phyloP scores from a whole-genome alignment of 2,329 filamentous ascomycete species.

The Fusarium concolor region DNA sequence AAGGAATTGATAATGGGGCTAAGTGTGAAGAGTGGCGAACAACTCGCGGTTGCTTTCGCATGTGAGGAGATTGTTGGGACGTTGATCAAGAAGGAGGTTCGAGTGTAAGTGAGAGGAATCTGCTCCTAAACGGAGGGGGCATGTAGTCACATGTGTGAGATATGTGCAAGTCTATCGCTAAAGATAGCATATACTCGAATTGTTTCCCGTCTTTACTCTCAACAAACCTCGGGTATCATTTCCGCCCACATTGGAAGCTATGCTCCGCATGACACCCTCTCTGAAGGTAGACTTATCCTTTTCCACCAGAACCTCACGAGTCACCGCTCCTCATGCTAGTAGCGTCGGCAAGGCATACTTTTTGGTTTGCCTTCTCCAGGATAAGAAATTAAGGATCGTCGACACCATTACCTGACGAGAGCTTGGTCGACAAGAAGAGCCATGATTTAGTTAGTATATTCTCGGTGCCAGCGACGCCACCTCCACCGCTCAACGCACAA shows the following conservation, averaged over 20 bases:
- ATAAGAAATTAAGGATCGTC: background rate
- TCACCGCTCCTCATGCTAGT: background rate
- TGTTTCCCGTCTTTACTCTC: background rate
- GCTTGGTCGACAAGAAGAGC: background rate
- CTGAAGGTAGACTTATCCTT: background rate
- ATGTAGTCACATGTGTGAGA: slow-evolving; percentile 1
- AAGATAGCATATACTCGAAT: background rate
- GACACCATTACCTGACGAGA: background rate
- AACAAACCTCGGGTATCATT: background rate
- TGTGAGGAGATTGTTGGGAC: slow-evolving; percentile 87
- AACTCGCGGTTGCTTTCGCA: slow-evolving; percentile 76
- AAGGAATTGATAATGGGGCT: slow-evolving; percentile 68
- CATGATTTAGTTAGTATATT: slow-evolving; percentile 7
- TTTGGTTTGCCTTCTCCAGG: background rate
- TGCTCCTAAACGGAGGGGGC: background rate
- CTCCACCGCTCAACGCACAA: slow-evolving; percentile 20
- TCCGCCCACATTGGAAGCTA: background rate
- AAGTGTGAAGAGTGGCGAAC: slow-evolving; percentile 63
- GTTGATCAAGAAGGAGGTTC: slow-evolving; percentile 49
- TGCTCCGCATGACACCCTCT: background rate
- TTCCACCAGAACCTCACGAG: background rate
- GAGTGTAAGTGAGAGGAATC: slow-evolving; percentile 18
- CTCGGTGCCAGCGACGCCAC: background rate
- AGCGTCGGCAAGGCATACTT: slow-evolving; percentile 17
- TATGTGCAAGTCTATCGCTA: background rate